Evolutionary conservation across 139 green algal species (phyloP).

Genomic region (Spirogloea muscicola): DNA sequence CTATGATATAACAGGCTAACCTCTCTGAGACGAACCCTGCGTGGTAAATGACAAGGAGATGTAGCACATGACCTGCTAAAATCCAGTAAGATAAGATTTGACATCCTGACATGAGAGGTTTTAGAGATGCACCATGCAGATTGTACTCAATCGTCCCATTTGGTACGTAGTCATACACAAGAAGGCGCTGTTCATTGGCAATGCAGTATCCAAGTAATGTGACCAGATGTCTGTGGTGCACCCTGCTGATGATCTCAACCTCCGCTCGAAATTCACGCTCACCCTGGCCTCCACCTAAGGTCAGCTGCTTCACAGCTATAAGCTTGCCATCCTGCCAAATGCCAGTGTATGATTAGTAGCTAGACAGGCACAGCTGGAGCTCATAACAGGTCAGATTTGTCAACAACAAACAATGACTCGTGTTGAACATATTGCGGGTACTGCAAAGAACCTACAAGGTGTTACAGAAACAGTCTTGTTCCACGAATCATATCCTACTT

Average conservation of each 20-base stretch:
- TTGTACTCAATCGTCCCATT: constrained; percentile 43
- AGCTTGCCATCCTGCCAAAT: constrained; percentile 4
- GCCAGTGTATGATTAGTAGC: too few relatives aligned
- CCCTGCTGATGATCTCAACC: constrained; percentile 39
- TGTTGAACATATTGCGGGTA: too few relatives aligned
- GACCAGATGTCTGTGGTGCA: constrained; percentile 45
- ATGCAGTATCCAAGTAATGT: constrained; percentile 48
- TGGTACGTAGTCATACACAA: constrained; percentile 45
- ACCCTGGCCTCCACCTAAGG: constrained; percentile 15
- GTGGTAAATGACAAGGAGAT: neutral
- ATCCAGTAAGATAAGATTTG: neutral
- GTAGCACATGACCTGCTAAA: neutral
- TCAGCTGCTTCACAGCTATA: constrained; percentile 39
- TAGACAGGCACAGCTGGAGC: too few relatives aligned
- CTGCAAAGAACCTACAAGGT: too few relatives aligned
- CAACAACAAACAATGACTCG: too few relatives aligned
- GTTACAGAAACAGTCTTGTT: too few relatives aligned
- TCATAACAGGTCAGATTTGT: too few relatives aligned
- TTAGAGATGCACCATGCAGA: constrained; percentile 42
- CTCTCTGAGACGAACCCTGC: too few relatives aligned
- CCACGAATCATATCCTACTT: too few relatives aligned
- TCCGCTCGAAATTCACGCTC: constrained; percentile 36
- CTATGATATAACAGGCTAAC: neutral
- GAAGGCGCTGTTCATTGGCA: constrained; percentile 36
- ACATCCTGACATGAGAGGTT: too few relatives aligned